These are phyloP conservation scores for Heliamphora pulchella DNA, from an alignment of 179 eudicot species.

Conservation along the genomic window DNA sequence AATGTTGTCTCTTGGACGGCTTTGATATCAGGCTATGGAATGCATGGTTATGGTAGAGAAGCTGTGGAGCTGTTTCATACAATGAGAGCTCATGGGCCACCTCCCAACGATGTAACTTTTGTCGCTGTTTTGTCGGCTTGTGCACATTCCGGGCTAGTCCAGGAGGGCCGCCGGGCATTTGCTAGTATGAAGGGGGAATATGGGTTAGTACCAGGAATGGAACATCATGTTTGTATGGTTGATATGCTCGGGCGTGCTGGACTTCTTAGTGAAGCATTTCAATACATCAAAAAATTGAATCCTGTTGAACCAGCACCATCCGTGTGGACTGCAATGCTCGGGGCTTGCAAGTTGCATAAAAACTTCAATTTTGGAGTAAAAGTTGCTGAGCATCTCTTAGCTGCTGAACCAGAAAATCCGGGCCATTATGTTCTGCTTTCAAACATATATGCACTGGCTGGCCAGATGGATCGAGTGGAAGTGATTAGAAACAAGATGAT, in stretches of 20 bases:
- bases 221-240: conserved; percentile 40
- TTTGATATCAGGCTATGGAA: conserved; percentile 36
- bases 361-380: conserved; percentile 29
- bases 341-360: conserved; percentile 41
- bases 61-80: conserved; percentile 28
- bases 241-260: conserved; percentile 46
- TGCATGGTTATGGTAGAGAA: conserved; percentile 33
- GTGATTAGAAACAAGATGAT: conserved; percentile 30
- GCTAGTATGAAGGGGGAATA: conserved; percentile 24
- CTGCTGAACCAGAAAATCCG: conserved; percentile 29
- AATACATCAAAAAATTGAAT: conserved; percentile 15
- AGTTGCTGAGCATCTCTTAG: conserved; percentile 38
- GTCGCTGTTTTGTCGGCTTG: conserved; percentile 36
- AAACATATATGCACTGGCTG: conserved; percentile 32
- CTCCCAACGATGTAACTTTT: conserved; percentile 33
- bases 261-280: conserved; percentile 29
- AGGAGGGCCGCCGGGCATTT: conserved; percentile 26
- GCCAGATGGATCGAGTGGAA: conserved; percentile 36
- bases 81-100: conserved; percentile 27
- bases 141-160: conserved; percentile 34
- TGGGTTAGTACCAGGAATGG: conserved; percentile 22
- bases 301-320: conserved; percentile 23
- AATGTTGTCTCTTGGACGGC: conserved; percentile 38
- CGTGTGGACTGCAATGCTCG: conserved; percentile 36
- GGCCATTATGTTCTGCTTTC: conserved; percentile 37